These are phyloP conservation scores for Sonneratia alba DNA, from an alignment of 345 rosid genomes.

Conservation along the genomic window DNA sequence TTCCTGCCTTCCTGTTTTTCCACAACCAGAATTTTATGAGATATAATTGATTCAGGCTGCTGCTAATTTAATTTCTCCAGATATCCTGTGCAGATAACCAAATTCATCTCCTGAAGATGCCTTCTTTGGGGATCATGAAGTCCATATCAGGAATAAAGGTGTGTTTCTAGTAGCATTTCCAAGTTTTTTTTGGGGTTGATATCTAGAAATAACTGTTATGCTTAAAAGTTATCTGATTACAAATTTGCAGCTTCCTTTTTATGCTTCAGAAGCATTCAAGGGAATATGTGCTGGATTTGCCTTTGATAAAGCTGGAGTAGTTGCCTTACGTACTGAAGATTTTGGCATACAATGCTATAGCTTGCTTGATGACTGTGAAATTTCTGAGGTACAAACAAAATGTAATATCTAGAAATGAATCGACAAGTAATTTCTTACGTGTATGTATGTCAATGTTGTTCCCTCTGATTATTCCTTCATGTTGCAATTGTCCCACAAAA, in stretches of 20 bases:
- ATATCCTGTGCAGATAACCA: conserved; percentile 96
- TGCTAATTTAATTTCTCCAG: conserved; percentile 38
- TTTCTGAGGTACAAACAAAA: conserved; percentile 58
- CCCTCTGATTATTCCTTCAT: neutral
- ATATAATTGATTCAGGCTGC: conserved; percentile 1
- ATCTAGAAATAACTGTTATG: neutral
- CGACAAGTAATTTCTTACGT: neutral
- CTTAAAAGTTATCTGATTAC: neutral
- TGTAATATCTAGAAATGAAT: neutral
- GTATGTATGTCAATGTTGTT: neutral
- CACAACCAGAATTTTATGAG: neutral
- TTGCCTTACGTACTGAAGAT: conserved; percentile 70
- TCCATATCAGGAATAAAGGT: conserved; percentile 94
- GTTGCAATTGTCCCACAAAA: neutral
- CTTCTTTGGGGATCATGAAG: conserved; percentile 76
- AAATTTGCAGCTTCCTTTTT: conserved; percentile 63
- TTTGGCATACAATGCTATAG: conserved; percentile 80
- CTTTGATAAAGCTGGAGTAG: conserved; percentile 64
- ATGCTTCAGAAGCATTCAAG: conserved; percentile 38
- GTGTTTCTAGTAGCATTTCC: conserved; percentile 14
- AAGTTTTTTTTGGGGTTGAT: neutral
- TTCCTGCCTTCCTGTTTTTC: neutral
- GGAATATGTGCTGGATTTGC: conserved; percentile 45
- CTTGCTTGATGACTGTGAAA: conserved; percentile 64
- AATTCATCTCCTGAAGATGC: conserved; percentile 79